These are phyloP conservation scores for Fusarium tuaranense DNA, from an alignment of 2,329 filamentous ascomycete species.

Conservation along the genomic window DNA sequence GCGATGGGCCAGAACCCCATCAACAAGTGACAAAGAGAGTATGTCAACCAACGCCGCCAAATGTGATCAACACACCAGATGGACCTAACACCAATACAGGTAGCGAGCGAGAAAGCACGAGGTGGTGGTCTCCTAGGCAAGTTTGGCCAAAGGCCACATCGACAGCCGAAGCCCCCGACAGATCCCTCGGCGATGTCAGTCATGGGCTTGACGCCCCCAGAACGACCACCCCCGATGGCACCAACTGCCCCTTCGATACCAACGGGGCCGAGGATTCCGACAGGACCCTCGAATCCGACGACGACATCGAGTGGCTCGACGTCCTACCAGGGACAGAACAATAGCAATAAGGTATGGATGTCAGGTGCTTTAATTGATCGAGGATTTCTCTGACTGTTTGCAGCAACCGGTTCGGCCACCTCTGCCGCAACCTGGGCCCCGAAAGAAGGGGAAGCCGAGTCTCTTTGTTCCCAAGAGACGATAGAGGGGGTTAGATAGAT, in stretches of 20 bases:
- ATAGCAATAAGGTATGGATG: conserved; percentile 42
- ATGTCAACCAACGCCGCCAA: conserved; percentile 41
- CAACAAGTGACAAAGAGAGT: conserved; percentile 56
- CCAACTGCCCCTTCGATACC: conserved; percentile 27
- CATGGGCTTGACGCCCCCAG: conserved; percentile 60
- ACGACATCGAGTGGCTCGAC: conserved; percentile 40
- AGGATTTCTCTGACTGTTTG: conserved; percentile 28
- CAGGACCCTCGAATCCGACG: conserved; percentile 13
- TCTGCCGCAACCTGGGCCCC: conserved; percentile 43
- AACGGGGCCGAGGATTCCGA: conserved; percentile 26
- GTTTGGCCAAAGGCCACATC: conserved; percentile 49
- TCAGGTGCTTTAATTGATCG: background rate
- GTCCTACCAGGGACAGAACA: conserved; percentile 27
- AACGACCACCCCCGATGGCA: conserved; percentile 52
- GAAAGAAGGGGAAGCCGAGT: conserved; percentile 57
- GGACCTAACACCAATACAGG: conserved; percentile 46
- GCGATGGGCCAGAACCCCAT: conserved; percentile 51
- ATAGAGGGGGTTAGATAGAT: conserved; percentile 18
- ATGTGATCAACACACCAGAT: background rate
- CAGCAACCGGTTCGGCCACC: conserved; percentile 30
- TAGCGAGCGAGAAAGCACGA: conserved; percentile 47
- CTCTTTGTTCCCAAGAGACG: conserved; percentile 58
- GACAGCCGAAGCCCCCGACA: conserved; percentile 47
- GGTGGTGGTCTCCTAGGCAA: conserved; percentile 51
- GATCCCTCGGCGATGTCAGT: conserved; percentile 67